These are phyloP conservation scores for Dactylellina haptotyla DNA, from an alignment of 2,329 filamentous ascomycete species.

Conservation along the genomic window DNA sequence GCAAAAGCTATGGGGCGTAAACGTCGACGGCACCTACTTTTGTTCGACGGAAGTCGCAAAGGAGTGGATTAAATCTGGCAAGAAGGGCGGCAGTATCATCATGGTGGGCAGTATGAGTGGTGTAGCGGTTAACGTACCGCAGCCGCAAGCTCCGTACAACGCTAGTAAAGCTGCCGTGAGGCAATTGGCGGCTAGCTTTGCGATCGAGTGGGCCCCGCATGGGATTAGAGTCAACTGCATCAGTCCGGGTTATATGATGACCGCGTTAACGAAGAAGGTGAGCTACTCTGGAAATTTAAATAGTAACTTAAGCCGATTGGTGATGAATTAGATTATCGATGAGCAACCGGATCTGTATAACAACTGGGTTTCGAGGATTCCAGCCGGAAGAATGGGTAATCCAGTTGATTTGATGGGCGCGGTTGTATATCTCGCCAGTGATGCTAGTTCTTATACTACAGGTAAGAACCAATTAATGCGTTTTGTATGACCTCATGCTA, in stretches of 20 bases:
- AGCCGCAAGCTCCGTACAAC: slow-evolving; percentile 74
- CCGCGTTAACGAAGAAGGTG: slow-evolving; percentile 70
- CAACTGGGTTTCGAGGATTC: slow-evolving; percentile 92
- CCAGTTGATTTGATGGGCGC: slow-evolving; percentile 94
- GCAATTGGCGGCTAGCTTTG: slow-evolving; percentile 85
- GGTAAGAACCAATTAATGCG: slow-evolving; percentile 62
- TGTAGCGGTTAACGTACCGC: slow-evolving; percentile 91
- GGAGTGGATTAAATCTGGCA: slow-evolving; percentile 81
- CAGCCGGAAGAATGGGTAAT: slow-evolving; percentile 90
- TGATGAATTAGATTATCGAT: slow-evolving; percentile 73
- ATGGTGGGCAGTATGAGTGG: slow-evolving; percentile 97
- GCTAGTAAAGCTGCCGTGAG: slow-evolving; percentile 90
- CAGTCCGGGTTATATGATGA: slow-evolving; percentile 95
- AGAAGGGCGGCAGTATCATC: slow-evolving; percentile 83
- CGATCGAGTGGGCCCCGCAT: slow-evolving; percentile 90
- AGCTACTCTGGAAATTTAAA: not conserved
- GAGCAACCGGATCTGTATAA: slow-evolving; percentile 89
- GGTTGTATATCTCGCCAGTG: slow-evolving; percentile 84
- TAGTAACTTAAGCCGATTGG: not conserved
- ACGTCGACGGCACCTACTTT: slow-evolving; percentile 90
- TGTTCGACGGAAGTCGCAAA: slow-evolving; percentile 86
- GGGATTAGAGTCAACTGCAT: slow-evolving; percentile 95
- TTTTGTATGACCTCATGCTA: not conserved
- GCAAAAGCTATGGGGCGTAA: slow-evolving; percentile 92
- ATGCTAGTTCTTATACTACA: slow-evolving; percentile 78